Conservation (phyloP, 768 basidiomycete species). For the Pleurotus tuber-regium region DNA sequence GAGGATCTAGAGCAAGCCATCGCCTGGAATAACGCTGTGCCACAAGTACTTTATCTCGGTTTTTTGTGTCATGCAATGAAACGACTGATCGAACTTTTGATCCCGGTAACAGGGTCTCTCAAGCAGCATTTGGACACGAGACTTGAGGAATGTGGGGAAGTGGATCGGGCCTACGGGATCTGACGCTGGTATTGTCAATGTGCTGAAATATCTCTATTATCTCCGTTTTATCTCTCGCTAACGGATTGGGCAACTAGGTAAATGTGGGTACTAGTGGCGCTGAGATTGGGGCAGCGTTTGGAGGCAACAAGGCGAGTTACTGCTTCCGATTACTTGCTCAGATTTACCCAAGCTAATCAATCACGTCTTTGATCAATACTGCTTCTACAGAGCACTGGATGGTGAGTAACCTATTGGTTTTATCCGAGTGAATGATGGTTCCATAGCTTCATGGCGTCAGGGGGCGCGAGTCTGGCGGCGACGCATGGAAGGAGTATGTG, state of each 20-base stretch:
- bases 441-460: constrained; percentile 33
- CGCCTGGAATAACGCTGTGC: constrained; percentile 86
- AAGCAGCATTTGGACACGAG: constrained; percentile 88
- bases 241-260: constrained; percentile 31
- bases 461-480: constrained; percentile 96
- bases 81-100: constrained; percentile 11
- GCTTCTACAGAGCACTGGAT: constrained; percentile 69
- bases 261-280: constrained; percentile 61
- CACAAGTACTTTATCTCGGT: constrained; percentile 47
- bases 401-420: constrained; percentile 43
- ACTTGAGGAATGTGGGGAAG: constrained; percentile 79
- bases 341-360: constrained; percentile 14
- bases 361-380: constrained; percentile 18
- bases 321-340: constrained; percentile 5
- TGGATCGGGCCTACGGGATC: constrained; percentile 91
- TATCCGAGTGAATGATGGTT: not conserved
- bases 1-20: constrained; percentile 87
- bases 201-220: constrained; percentile 32
- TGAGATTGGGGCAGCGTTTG: constrained; percentile 80
- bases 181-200: constrained; percentile 92
- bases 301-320: constrained; percentile 81
- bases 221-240: constrained; percentile 14
- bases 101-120: constrained; percentile 63
- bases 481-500: constrained; percentile 98
- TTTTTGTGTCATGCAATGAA: constrained; percentile 11